Base-by-base conservation (phyloP, 768 basidiomycete species). In the Russula foetens region DNA sequence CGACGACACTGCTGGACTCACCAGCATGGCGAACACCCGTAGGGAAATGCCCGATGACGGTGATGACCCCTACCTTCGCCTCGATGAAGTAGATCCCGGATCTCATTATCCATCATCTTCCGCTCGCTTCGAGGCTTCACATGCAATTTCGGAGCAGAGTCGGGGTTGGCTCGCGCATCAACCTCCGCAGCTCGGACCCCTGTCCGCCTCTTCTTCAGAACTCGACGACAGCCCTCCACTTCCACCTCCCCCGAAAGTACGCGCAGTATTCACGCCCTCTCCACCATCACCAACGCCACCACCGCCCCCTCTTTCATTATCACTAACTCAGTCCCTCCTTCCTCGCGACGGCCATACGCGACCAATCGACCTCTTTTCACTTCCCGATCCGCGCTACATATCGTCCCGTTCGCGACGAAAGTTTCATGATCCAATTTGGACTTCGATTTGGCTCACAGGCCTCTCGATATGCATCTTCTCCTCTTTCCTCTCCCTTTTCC, bases 321-420 rank as follows among this genome's bases (percentile, higher is more conserved):
- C 86, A 15, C 74, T 92, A n/a, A 90, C 87, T 3, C 83, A 90
- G 67, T 90, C 90, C 3, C 75, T 92, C 7, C 77, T 92, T 7
- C 90, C 88, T 19, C 75, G 89, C 58, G 88, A 89, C 62, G 87
- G 87, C 29, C 75, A 75, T 45, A 71, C 81, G 23, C 79, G 86
- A 50, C 81, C 86, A 5, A 67, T 84, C 21, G 84, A 87, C 71
- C 80, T 85, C 35, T 92, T 92, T 72, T 83, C 83, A 28, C 77
- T 92, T 15, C 90, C 89, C 4, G 88, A 91, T 67, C 88, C 87
- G 24, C 80, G 85, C 47, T 82, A 87, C 65, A 75, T 79, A n/a
- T 79, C 83, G 7, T 50, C 56, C 21, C 76, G 81, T 59, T 75
- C 77, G 33, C 82, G 84, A 56, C 79, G 84, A 72, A 89, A 85